Evolutionary conservation across 169 alveolate species (phyloP), one percentile per base, ranked within the genome.

Genomic region (Cryptosporidium sp.): DNA sequence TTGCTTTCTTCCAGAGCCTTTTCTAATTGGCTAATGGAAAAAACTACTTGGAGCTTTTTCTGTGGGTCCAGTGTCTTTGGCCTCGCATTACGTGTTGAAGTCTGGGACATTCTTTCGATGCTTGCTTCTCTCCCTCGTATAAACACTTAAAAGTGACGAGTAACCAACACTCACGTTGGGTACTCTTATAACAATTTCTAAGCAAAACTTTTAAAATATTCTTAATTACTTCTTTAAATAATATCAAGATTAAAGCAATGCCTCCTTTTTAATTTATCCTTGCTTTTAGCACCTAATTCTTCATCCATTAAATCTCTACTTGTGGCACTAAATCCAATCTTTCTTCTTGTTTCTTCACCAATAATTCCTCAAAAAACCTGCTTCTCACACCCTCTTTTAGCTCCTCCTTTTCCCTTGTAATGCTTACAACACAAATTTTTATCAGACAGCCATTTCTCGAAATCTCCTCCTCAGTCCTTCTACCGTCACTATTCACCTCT

Each of bases 61-160:
- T 80, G 73, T 42, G 89, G 89, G 26, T 80, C 89, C 45, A 80
- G 56, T 14, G 69, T 65, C 35, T 80, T 80, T 4, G 89, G 89
- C 23, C 67, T 60, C 37, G 89, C 39, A 12, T 80, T 61, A 26
- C 89, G 89, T 6, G 89, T 80, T 58, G 56, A 39, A 29, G 80
- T 42, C 42, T 61, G 62, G 1, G 89, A 80, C 89, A 80, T 80
- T 8, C 56, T 42, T 80, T 21, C 0, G 39, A 42, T 70, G 5
- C 18, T 31, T 35, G 53, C 75, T 67, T 18, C 31, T 68, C 56
- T 0, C 21, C 21, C 56, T 48, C 18, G 56, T 14, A 7, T 48
- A 48, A 45, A 48, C 23, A 48, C 16, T 56, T 16, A 56, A 21
- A 23, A n/a, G 67, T 23, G 67, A 29, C 29, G 37, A 56, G 67